A percentile compares a stretch with the other conserved stretches of the same genome.
These are phyloP conservation scores for Candolleomyces efflorescens DNA, from an alignment of 768 basidiomycete species.

Conservation along the genomic window DNA sequence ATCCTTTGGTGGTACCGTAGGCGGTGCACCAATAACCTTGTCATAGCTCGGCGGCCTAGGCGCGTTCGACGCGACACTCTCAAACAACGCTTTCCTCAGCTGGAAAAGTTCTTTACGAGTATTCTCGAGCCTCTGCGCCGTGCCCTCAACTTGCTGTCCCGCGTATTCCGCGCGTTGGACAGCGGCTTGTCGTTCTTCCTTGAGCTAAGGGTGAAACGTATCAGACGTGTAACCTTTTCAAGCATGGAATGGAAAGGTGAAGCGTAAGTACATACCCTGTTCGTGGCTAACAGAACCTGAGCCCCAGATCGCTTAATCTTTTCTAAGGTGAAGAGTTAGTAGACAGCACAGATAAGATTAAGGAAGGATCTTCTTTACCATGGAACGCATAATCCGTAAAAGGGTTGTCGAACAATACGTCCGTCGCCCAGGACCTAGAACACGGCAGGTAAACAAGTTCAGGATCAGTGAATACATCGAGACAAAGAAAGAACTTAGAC, in stretches of 20 bases:
- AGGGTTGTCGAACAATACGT: constrained; percentile 26
- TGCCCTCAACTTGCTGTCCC: constrained; percentile 22
- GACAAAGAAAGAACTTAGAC: constrained; percentile 4
- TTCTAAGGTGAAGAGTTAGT: constrained; percentile 22
- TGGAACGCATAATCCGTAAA: constrained; percentile 40
- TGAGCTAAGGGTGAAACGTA: constrained; percentile 22
- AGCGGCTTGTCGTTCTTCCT: constrained; percentile 26
- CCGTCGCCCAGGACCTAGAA: constrained; percentile 4
- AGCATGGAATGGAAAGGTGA: too few relatives aligned
- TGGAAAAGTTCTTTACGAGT: constrained; percentile 24
- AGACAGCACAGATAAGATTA: background rate
- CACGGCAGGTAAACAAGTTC: background rate
- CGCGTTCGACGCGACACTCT: constrained; percentile 23
- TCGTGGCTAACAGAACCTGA: constrained; percentile 32
- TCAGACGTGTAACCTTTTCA: background rate
- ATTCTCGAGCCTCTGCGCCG: constrained; percentile 21
- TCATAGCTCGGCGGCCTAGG: constrained; percentile 30
- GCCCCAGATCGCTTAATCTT: constrained; percentile 33
- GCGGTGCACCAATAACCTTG: constrained; percentile 5
- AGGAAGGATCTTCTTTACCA: constrained; percentile 23
- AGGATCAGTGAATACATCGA: background rate
- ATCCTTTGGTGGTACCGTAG: background rate
- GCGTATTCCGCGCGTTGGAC: constrained; percentile 24
- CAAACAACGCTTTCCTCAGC: constrained; percentile 31
- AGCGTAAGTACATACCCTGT: constrained; percentile 22